Percentiles rank a stretch among this genome's conserved stretches.
phyloP scores from a whole-genome alignment of 495 filamentous ascomycete genomes.

The Apodospora peruviana region DNA sequence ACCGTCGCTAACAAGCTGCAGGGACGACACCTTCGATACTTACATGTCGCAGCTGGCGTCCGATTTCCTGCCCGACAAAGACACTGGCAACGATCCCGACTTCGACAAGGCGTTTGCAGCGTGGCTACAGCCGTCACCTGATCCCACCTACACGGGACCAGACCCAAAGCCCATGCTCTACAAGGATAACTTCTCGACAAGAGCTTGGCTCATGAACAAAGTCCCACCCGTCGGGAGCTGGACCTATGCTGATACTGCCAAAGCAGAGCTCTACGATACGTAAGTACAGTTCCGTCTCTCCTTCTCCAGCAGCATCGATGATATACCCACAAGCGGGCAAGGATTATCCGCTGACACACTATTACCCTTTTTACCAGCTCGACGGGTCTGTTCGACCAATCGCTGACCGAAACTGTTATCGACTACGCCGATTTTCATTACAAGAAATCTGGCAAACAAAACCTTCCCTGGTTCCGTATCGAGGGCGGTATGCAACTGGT shows the following conservation, averaged over 20 bases:
- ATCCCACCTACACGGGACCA: too few species aligned
- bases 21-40: too few species aligned
- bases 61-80: too few species aligned
- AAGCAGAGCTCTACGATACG: conserved; percentile 6
- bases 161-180: background rate
- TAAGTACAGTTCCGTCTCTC: conserved; percentile 1
- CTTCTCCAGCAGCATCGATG: too few species aligned
- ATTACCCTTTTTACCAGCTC: conserved; percentile 2
- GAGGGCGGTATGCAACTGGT: conserved; percentile 4
- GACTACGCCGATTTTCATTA: conserved; percentile 28
- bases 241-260: conserved; percentile 2
- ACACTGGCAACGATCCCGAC: too few species aligned
- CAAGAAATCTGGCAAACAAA: background rate
- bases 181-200: conserved; percentile 7
- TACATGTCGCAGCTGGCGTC: too few species aligned
- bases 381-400: conserved; percentile 30
- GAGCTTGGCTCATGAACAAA: conserved; percentile 7
- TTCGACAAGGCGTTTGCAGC: background rate
- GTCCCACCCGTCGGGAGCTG: background rate
- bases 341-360: background rate
- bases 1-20: too few species aligned
- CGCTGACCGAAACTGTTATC: conserved; percentile 28
- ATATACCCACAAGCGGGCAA: too few species aligned
- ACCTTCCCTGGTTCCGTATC: conserved; percentile 7
- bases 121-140: too few species aligned